phyloP scores from a whole-genome alignment of 148 eudicot genomes.

The Dianthus caryophyllus region DNA sequence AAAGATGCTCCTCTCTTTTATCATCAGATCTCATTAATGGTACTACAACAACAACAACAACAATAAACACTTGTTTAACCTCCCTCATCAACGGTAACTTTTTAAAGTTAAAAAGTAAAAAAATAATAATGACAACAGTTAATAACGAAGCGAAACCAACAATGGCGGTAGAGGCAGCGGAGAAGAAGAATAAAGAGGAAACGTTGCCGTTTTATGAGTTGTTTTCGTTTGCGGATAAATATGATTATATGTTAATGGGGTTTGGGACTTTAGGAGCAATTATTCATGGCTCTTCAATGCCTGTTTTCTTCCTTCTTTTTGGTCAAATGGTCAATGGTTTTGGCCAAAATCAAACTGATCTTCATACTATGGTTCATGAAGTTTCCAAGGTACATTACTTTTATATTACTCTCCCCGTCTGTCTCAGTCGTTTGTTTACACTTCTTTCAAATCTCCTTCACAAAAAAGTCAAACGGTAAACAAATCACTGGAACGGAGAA shows the following conservation, averaged over 20 bases:
- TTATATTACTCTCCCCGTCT: not conserved
- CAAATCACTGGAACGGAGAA: no score
- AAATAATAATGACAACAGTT: slow-evolving; percentile 35
- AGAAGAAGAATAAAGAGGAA: slow-evolving; percentile 80
- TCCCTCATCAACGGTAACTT: slow-evolving; percentile 20
- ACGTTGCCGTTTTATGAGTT: slow-evolving; percentile 76
- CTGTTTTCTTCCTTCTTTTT: slow-evolving; percentile 81
- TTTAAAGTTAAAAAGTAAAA: not conserved
- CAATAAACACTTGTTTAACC: not conserved
- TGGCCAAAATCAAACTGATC: slow-evolving; percentile 83
- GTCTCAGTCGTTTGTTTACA: no score
- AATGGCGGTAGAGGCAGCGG: slow-evolving; percentile 59
- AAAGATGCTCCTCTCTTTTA: slow-evolving; percentile 12
- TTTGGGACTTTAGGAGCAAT: slow-evolving; percentile 74
- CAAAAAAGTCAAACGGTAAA: no score
- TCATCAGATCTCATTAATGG: slow-evolving; percentile 21
- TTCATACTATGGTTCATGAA: slow-evolving; percentile 76
- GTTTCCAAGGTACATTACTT: slow-evolving; percentile 68
- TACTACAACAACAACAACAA: no score
- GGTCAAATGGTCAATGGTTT: slow-evolving; percentile 98
- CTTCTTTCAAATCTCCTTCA: no score
- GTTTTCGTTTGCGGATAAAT: slow-evolving; percentile 79
- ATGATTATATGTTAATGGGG: slow-evolving; percentile 57
- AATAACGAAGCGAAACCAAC: slow-evolving; percentile 42
- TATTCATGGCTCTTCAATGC: slow-evolving; percentile 96